These are phyloP conservation scores for Daldinia bambusicola DNA, from an alignment of 495 filamentous ascomycete species.

Conservation along the genomic window DNA sequence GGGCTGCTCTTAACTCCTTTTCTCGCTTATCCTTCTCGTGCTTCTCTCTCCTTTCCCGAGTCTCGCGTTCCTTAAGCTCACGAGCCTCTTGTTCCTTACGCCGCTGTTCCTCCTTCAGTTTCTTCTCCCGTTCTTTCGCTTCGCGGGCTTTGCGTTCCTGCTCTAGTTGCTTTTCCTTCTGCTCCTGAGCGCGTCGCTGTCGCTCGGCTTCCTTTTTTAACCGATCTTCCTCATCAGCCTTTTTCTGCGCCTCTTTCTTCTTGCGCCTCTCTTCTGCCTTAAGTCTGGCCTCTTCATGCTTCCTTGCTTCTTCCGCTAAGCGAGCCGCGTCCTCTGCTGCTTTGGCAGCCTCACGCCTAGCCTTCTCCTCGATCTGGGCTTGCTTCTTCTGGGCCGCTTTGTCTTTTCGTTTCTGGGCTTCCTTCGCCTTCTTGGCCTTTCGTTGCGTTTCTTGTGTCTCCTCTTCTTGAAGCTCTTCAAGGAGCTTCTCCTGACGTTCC, in stretches of 20 bases:
- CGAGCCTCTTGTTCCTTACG: conserved; percentile 61
- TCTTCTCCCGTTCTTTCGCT: conserved; percentile 71
- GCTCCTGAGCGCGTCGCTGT: conserved; percentile 79
- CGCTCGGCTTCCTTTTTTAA: conserved; percentile 81
- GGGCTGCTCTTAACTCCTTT: conserved; percentile 56
- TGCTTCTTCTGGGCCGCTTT: conserved; percentile 86
- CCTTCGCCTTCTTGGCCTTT: conserved; percentile 91
- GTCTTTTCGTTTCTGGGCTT: conserved; percentile 92
- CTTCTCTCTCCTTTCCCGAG: conserved; percentile 74
- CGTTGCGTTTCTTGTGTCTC: conserved; percentile 75
- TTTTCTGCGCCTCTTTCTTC: conserved; percentile 92
- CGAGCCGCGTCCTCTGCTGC: conserved; percentile 86
- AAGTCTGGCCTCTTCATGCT: conserved; percentile 77
- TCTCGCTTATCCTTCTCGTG: conserved; percentile 68
- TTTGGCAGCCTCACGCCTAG: conserved; percentile 85
- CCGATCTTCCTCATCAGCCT: conserved; percentile 87
- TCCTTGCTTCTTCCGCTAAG: conserved; percentile 79
- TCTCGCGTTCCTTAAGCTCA: conserved; percentile 71
- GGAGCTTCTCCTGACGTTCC: conserved; percentile 89
- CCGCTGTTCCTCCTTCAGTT: conserved; percentile 67
- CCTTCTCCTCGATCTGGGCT: conserved; percentile 88
- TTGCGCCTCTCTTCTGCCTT: conserved; percentile 90
- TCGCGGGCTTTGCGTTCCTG: conserved; percentile 83
- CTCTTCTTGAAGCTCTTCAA: conserved; percentile 92
- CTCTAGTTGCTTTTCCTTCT: conserved; percentile 83